These are phyloP conservation scores for Colletotrichum australisinense DNA, from an alignment of 2,329 filamentous ascomycete species.

Conservation along the genomic window DNA sequence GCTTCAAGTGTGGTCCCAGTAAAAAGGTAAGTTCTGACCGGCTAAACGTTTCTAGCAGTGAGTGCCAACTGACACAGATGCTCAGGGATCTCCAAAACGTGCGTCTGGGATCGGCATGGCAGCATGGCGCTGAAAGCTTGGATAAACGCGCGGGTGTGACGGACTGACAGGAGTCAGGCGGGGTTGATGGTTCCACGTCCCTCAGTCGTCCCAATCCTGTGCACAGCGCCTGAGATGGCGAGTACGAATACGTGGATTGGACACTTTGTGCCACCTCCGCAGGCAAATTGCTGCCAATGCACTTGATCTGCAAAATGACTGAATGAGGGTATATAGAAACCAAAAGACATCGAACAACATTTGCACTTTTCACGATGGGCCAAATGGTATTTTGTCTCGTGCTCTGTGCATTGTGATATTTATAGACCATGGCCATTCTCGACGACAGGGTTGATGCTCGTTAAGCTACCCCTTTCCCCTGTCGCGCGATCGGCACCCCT, in stretches of 20 bases:
- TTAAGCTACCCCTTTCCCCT: background rate
- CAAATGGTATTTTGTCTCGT: background rate
- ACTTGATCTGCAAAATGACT: background rate
- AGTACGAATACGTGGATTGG: background rate
- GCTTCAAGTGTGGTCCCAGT: constrained; percentile 12
- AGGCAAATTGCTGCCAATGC: background rate
- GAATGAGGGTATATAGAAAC: background rate
- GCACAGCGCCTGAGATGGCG: background rate
- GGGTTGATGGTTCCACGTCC: background rate
- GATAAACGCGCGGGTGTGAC: background rate
- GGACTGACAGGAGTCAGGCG: background rate
- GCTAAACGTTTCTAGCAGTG: background rate
- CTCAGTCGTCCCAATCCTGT: background rate
- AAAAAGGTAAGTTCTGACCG: background rate
- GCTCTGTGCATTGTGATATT: background rate
- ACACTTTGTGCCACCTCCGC: background rate
- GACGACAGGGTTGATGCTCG: background rate
- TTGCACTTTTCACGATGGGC: background rate
- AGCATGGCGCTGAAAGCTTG: background rate
- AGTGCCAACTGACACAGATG: background rate
- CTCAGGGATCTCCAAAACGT: background rate
- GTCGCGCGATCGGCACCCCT: background rate
- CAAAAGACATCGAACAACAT: background rate
- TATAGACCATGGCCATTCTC: background rate
- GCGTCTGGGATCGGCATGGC: background rate